Evolutionary conservation across 306 rosid species (phyloP), one percentile per base, ranked within the genome.

Genomic region (Cucumis sativus): DNA sequence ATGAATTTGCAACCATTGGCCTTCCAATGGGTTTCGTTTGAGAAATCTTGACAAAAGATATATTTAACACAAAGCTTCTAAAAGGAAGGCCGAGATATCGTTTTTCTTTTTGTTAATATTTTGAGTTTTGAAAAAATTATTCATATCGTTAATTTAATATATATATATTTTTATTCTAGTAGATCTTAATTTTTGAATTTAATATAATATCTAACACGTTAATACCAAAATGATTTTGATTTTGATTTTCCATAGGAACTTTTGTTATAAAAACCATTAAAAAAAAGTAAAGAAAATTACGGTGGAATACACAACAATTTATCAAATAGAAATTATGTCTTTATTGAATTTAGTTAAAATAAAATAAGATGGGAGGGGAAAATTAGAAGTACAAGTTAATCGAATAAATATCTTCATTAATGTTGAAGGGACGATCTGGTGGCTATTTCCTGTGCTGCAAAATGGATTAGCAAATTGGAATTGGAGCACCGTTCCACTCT

Each of bases 401-500:
- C 16, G 0, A 8, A 15, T 17, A 17, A 33, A 14, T 28, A 16
- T 64, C 25, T 64, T 33, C 47, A 15, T 35, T 13, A 14, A 33
- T 15, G 11, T 16, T 18, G n/a, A 62, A 28, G 5, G n/a, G 0
- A 43, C 2, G 52, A 47, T 47, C 8, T 0, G 17, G 0, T 28
- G 1, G 30, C n/a, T 3, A 0, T 30, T 20, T 1, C 33, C 4
- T 10, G 16, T 10, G 64, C 2, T 21, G 35, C 7, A n/a, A 15
- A 25, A 23, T 5, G 13, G 43, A 33, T 21, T 89, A 93, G 71
- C 83, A 87, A 9, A 89, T 87, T 0, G 98, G 96, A 81, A 91
- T 88, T 76, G 98, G 98, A 20, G 88, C 88, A 72, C 98, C 98
- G 35, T 88, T 88, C 98, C 98, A 93, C 12, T 84, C 96, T 1